Evolutionary conservation across 495 filamentous ascomycete species (phyloP).

Genomic region (Penicillium maclennaniae): DNA sequence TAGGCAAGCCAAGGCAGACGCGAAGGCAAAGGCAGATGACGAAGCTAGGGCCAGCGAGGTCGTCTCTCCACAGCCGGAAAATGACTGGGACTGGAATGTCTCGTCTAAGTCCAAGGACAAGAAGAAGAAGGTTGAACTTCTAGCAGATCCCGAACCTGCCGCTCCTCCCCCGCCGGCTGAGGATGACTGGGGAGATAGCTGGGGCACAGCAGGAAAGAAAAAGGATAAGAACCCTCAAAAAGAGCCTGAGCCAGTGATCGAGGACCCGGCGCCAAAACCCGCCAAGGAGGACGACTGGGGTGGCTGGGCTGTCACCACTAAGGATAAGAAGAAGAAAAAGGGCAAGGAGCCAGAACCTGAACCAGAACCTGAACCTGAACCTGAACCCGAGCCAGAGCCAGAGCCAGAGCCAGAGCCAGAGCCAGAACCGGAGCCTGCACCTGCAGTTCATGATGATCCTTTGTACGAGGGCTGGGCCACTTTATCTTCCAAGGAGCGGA

Average conservation of each 20-base stretch:
- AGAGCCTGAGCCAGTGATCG: slow-evolving; percentile 26
- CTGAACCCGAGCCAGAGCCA: slow-evolving; percentile 28
- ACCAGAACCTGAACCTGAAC: slow-evolving; percentile 23
- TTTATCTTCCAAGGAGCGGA: slow-evolving; percentile 38
- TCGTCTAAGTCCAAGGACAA: slow-evolving; percentile 36
- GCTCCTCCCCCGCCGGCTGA: slow-evolving; percentile 21
- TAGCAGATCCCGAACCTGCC: slow-evolving; percentile 25
- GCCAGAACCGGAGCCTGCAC: slow-evolving; percentile 28
- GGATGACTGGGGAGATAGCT: slow-evolving; percentile 28
- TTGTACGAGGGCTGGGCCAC: slow-evolving; percentile 35
- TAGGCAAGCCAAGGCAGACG: slow-evolving; percentile 11
- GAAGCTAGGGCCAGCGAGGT: slow-evolving; percentile 13
- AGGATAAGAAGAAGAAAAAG: slow-evolving; percentile 26
- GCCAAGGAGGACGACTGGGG: slow-evolving; percentile 44
- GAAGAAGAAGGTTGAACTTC: slow-evolving; percentile 37
- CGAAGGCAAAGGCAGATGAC: slow-evolving; percentile 17
- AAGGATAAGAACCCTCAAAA: slow-evolving; percentile 40
- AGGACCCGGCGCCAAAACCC: slow-evolving; percentile 25
- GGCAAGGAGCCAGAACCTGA: slow-evolving; percentile 24
- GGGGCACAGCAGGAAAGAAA: slow-evolving; percentile 35
- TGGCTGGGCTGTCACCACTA: slow-evolving; percentile 19
- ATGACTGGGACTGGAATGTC: slow-evolving; percentile 32
- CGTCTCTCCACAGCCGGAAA: slow-evolving; percentile 13
- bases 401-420: slow-evolving; percentile 26
- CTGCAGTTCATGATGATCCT: slow-evolving; percentile 30